Evolutionary conservation across 805 yeast species (phyloP), one percentile per base, ranked within the genome.

Genomic region (Sugiyamaella americana): DNA sequence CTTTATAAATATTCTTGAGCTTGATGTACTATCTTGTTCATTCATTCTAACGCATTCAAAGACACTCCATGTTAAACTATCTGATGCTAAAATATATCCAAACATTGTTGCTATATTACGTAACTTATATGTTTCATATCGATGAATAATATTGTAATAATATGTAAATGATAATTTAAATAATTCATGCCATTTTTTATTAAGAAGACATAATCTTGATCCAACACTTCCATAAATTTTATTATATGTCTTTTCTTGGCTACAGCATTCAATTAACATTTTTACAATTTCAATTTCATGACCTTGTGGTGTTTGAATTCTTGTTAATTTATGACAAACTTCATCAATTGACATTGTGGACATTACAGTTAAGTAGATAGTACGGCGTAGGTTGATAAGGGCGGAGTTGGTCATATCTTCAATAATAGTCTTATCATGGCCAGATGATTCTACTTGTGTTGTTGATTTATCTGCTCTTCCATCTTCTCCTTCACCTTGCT

Each of bases 271-370:
- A 11, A 87, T 69, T 3, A 91, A 65, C 77, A 85, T 84, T 54
- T 84, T 88, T 5, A 77, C 79, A 11, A 87, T 70, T 53, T 76
- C 74, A 3, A 64, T 63, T 54, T 80, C 77, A 39, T 75, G 70
- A 8, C 51, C 55, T 11, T 41, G 44, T 1, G 71, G 66, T 5
- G 63, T 52, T 3, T 59, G 51, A 10, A 85, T 57, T 57, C 75
- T 76, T 36, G 85, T 55, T 4, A 93, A 65, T 62, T 89, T 89
- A 62, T 89, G 98, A 1, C 87, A 88, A 0, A 95, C 91, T 68
- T 93, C 98, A 54, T 87, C 95, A 3, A 89, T 80, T 0, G 94
- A 82, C 82, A 91, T 77, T 50, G 95, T 80, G 19, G 96, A 87
- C 82, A 86, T 87, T 6, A 93, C 69, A 0, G 91, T 82, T 23